Evolutionary conservation across 305 asterid genomes (phyloP), one percentile per base, ranked within the genome.

Genomic region (Rubia peregrina): DNA sequence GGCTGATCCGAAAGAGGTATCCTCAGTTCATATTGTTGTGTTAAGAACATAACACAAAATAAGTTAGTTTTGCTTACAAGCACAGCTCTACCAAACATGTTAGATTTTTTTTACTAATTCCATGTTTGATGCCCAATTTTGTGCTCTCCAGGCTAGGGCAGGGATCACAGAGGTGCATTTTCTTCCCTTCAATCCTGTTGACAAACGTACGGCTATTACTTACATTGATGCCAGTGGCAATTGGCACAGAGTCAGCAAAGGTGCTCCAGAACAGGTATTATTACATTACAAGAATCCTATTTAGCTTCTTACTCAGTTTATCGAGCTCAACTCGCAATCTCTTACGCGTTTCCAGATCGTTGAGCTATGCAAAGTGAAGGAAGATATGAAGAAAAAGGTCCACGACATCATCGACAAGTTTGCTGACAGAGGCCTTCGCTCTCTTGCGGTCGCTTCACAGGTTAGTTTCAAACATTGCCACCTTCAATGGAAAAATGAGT

Each of bases 1-100:
- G 49, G 86, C 87, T 44, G 98, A 92, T 82, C 95, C 97, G 5
- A 85, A 80, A 61, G 96, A 90, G 96, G 97, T 88, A 82, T 57
- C 16, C 51, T 46, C 14, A 4, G 51, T 46, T 46, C 16, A 9
- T 44, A 9, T 44, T 44, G 51, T 44, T 44, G 10, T 33, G 6
- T 33, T 33, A 4, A 33, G 6, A 33, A 33, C 38, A 33, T 3
- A 33, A 5, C 38, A 33, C 38, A 33, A 33, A 33, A 33, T 33
- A 33, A 33, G 38, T 33, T 6, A 33, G 38, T 33, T 33, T 26
- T 26, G 30, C 30, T 26, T 26, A 26, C 30, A 26, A 26, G 30
- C 30, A 33, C 2, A 6, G 38, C 38, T 33, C 38, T 5, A 33
- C 38, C 38, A 33, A 33, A 33, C 38, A 26, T 26, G 5, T 33